phyloP scores from a whole-genome alignment of 257 asterid genomes.

The Lantana camara region DNA sequence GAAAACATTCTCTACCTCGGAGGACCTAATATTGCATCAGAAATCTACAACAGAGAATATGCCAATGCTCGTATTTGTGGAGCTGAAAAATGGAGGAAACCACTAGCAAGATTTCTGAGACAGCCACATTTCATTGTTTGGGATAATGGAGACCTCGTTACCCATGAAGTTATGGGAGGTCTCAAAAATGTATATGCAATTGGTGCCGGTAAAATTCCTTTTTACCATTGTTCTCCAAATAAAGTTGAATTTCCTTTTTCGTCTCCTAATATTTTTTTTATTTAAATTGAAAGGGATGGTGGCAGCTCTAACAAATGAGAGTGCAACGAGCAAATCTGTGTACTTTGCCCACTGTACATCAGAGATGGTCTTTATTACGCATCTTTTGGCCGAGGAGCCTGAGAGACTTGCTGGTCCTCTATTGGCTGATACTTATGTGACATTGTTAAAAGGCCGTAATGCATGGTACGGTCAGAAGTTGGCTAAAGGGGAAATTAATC shows the following conservation, averaged over 20 bases:
- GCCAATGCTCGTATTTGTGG: constrained; percentile 95
- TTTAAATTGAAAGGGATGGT: constrained; percentile 72
- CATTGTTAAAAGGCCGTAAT: constrained; percentile 92
- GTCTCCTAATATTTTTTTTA: not conserved
- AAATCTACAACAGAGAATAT: constrained; percentile 85
- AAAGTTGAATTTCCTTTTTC: not conserved
- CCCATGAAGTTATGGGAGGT: constrained; percentile 97
- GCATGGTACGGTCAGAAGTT: constrained; percentile 94
- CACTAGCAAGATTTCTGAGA: constrained; percentile 78
- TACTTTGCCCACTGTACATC: constrained; percentile 97
- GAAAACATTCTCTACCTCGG: constrained; percentile 91
- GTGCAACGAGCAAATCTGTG: constrained; percentile 98
- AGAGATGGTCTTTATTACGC: constrained; percentile 98
- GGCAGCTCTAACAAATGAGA: constrained; percentile 95
- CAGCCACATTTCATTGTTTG: constrained; percentile 94
- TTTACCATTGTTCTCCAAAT: constrained; percentile 8
- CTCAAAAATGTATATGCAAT: constrained; percentile 85
- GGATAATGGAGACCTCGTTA: constrained; percentile 87
- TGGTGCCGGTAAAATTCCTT: constrained; percentile 68
- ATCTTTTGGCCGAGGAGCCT: constrained; percentile 89
- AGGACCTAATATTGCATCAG: constrained; percentile 93
- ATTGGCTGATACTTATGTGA: constrained; percentile 91
- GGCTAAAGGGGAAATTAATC: constrained; percentile 88
- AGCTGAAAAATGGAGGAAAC: constrained; percentile 87
- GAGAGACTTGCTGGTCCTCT: constrained; percentile 96